phyloP scores from a whole-genome alignment of 2,329 filamentous ascomycete genomes.

The Huntiella omanensis region DNA sequence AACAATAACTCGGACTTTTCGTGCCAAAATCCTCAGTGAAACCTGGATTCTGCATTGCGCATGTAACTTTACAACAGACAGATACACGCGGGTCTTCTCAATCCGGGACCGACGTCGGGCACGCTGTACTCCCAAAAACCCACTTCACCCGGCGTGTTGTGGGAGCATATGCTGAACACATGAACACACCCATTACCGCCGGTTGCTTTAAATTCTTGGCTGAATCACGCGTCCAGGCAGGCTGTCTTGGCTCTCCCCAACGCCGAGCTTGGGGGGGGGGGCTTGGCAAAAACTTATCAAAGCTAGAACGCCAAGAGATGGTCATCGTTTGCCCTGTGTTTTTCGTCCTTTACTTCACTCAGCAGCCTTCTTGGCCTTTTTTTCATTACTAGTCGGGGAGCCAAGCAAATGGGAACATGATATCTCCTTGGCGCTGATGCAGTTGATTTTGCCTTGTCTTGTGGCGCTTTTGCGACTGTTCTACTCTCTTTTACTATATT shows the following conservation, averaged over 20 bases:
- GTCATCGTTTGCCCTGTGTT: background rate
- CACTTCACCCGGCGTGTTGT: background rate
- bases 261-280: constrained; percentile 10
- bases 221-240: constrained; percentile 8
- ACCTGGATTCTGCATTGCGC: background rate
- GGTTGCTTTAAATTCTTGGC: constrained; percentile 4
- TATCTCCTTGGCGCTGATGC: background rate
- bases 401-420: background rate
- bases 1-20: background rate
- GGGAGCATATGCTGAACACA: too few relatives aligned
- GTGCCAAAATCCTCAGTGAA: background rate
- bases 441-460: constrained; percentile 1
- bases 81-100: background rate
- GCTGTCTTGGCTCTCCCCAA: constrained; percentile 10
- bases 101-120: background rate
- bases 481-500: background rate
- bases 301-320: constrained; percentile 8
- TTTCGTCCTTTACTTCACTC: constrained; percentile 1
- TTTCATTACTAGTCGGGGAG: background rate
- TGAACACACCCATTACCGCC: too few relatives aligned
- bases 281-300: constrained; percentile 11
- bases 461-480: too few relatives aligned
- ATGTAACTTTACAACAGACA: background rate
- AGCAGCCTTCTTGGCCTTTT: background rate
- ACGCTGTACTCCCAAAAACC: background rate